phyloP scores from a whole-genome alignment of 176 grass and related monocot genomes.

The Neostapfia colusana region DNA sequence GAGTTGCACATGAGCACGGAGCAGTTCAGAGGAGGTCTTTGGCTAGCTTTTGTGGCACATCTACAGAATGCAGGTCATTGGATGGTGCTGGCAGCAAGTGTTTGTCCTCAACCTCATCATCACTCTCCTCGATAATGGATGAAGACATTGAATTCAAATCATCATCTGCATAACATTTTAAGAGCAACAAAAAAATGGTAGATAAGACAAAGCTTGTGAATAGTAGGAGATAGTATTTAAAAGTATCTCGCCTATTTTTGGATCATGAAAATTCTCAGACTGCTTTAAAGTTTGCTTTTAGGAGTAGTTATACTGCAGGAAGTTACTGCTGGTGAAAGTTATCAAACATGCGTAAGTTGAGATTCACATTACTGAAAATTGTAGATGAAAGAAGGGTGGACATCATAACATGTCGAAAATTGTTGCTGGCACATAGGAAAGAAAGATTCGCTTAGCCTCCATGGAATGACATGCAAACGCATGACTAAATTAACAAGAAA shows the following conservation, averaged over 20 bases:
- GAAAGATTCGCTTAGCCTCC: neutral
- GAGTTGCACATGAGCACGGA: constrained; percentile 15
- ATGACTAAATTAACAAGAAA: constrained; percentile 13
- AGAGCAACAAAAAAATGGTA: constrained; percentile 25
- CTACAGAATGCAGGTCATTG: constrained; percentile 50
- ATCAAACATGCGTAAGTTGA: neutral
- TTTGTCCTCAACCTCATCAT: constrained; percentile 51
- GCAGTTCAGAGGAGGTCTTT: constrained; percentile 63
- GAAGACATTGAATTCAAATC: constrained; percentile 60
- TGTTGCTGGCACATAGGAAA: constrained; percentile 12
- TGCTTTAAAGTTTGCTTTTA: constrained; percentile 1
- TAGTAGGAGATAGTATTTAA: constrained; percentile 13
- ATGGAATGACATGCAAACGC: neutral
- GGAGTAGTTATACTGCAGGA: constrained; percentile 16
- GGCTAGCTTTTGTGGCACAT: constrained; percentile 55
- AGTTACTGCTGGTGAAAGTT: constrained; percentile 12
- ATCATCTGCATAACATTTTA: constrained; percentile 62
- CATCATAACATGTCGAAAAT: neutral
- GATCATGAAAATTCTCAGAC: neutral
- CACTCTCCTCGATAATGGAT: constrained; percentile 39
- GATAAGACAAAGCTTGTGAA: neutral
- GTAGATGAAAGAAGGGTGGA: neutral
- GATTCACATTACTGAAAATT: constrained; percentile 1
- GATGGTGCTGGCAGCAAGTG: constrained; percentile 45
- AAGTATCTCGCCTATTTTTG: neutral